Evolutionary conservation across 2,329 filamentous ascomycete genomes (phyloP), one percentile per base, ranked within the genome.

Genomic region (Microdochium trichocladiopsis): DNA sequence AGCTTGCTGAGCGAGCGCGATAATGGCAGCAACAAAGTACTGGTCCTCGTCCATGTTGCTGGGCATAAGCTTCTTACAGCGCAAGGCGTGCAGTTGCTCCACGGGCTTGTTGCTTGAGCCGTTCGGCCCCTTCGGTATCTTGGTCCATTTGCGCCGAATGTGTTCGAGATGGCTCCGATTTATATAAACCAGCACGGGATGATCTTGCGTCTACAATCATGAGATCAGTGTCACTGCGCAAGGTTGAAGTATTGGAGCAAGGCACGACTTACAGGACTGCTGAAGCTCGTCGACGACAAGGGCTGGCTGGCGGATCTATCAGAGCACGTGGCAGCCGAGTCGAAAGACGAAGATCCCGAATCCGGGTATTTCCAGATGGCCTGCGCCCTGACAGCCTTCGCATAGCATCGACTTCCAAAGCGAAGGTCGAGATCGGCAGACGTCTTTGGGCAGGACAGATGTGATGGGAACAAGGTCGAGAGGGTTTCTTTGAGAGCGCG

Each of bases 1-100:
- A 48, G 77, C 71, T 9, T 71, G 69, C 58, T 83, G 80, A 9
- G 80, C 80, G 75, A 83, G 78, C 48, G 76, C 75, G 12, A 83
- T 58, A 52, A 83, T 75, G 45, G 75, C 70, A 21, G 72, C 78
- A 5, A 79, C 67, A 31, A 82, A 68, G 52, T 79, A 75, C 81
- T 71, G 2, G 65, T n/a, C n/a, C n/a, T n/a, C n/a, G n/a, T n/a
- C n/a, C n/a, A n/a, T n/a, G n/a, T n/a, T n/a, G n/a, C n/a, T 60
- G 0, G 80, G 80, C 2, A 75, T 53, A 3, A 82, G 65, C 48
- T 66, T 65, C 58, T 74, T 78, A 4, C 72, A 69, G 2, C 78
- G 72, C 16, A 77, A 60, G 33, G 66, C 60, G 51, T 79, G 75
- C 11, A 83, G 64, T 4, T 70, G 68, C 45, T 66, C 59, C 5